Evolutionary conservation across 768 basidiomycete species (phyloP), one percentile per base, ranked within the genome.

Genomic region (Floccularia luteovirens): DNA sequence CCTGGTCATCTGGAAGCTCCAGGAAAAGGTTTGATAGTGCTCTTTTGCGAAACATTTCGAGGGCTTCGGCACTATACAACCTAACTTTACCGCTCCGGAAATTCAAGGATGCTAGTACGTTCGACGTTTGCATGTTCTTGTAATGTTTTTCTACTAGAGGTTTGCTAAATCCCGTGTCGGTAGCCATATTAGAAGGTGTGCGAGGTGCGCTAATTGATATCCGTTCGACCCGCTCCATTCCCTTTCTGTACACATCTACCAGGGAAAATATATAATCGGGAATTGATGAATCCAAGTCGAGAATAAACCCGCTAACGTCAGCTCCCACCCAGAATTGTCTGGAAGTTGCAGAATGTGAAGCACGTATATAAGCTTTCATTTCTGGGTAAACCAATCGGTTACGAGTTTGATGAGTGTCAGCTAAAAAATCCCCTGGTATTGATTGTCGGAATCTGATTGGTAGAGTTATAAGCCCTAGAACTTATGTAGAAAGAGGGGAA

Each of bases 61-160:
- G 59, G 20, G 66, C 69, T 39, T 63, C 56, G 36, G 57, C 64
- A 44, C 74, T 80, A 51, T 85, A 79, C 32, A 91, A 67, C 37
- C 79, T 75, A 14, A 97, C 83, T 54, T 81, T 77, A 22, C 94
- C 94, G 46, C 89, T 94, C 42, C 75, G 69, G 58, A 97, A 97
- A 3, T 72, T 76, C 43, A 93, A 66, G 1, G 82, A 75, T 2
- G 73, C 66, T 38, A 79, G 73, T 14, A 89, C 52, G 43, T 75
- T 77, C 10, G 82, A 80, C 1, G 77, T 74, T 2, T 72, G 70
- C 14, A 72, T 56, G 3, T 64, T 51, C 7, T 62, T 58, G 45
- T 67, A 56, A 38, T 51, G 57, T 33, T 53, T 60, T 39, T 61
- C 60, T 13, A 45, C 38, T 7, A 49, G 27, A 2, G 46, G 35